Base-by-base conservation (phyloP, 2,329 filamentous ascomycete genomes). In the Phoma sp. region DNA sequence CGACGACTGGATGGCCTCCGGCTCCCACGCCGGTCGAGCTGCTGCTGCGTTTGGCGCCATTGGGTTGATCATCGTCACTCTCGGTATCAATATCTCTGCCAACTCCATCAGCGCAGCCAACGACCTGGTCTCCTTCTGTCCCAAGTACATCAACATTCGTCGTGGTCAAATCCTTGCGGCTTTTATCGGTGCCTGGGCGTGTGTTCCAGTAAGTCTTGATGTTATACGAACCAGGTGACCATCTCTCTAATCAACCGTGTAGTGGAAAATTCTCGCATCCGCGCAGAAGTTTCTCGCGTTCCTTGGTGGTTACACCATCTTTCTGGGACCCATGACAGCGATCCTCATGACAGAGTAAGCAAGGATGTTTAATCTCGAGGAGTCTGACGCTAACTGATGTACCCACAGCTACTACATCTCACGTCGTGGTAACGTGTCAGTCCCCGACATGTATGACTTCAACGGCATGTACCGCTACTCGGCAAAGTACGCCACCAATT, bases 1-100 rank as follows among this genome's bases (percentile, higher is more conserved):
- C 7, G 67, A 76, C 31, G 62, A 76, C 5, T 66, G 77, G 43
- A 72, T 74, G 68, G 69, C 66, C 10, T 73, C 74, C 61, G 75
- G 73, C 0, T 76, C 75, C 1, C 53, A 57, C n/a, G 64, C 60
- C 38, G 62, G 64, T 9, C 57, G 69, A 24, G 63, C 65, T 25
- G 66, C 64, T 33, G 66, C 65, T 22, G 68, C 67, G 39, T 70
- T 71, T 43, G 62, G 60, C 15, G 64, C 65, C 21, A 60, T 64
- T 22, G 68, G 66, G 17, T 58, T 69, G 29, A 54, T 65, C 27
- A 60, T 68, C 33, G 62, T 65, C 12, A 65, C 60, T 17, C 64
- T 70, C 60, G 77, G 76, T 60, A 70, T 77, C 56, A 77, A 67
- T 57, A 64, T 67, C 29, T 67, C 62, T 9, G 64, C 63, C 47